Evolutionary conservation across 805 yeast species (phyloP).

Genomic region (Barnettozyma populi): DNA sequence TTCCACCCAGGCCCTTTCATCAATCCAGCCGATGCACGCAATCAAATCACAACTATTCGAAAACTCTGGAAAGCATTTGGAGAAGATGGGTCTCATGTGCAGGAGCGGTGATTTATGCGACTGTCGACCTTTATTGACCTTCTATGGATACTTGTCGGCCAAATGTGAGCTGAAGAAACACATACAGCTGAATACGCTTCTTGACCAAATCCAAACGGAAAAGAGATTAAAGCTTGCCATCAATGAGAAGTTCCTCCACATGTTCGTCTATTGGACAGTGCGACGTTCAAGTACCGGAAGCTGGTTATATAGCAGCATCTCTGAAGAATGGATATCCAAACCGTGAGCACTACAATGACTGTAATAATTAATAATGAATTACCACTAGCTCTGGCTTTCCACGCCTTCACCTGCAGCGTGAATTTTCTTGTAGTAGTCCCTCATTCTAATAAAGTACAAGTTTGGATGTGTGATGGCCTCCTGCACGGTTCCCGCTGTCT

Average conservation of each 20-base stretch:
- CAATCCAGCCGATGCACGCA: not conserved
- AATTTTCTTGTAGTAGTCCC: slow-evolving; percentile 43
- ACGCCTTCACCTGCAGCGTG: slow-evolving; percentile 1
- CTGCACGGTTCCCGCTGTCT: slow-evolving; percentile 43
- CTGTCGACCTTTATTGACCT: not conserved
- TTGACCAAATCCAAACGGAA: not conserved
- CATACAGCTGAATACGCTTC: not conserved
- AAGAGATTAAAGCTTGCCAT: not conserved
- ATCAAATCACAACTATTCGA: not conserved
- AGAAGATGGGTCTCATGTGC: not conserved
- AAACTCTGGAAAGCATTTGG: not conserved
- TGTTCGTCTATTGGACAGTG: not conserved
- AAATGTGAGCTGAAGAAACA: not conserved
- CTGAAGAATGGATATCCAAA: not conserved
- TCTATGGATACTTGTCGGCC: not conserved
- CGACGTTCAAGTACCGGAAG: not conserved
- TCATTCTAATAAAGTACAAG: slow-evolving; percentile 73
- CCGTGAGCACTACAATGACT: not conserved
- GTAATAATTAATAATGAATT: not conserved
- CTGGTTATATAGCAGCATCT: not conserved
- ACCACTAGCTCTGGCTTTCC: not conserved
- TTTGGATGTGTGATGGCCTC: slow-evolving; percentile 71
- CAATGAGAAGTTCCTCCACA: not conserved
- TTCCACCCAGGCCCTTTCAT: not conserved
- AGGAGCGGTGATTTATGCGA: not conserved